These are phyloP conservation scores for Microdochium bolleyi DNA, from an alignment of 2,329 filamentous ascomycete species.

Conservation along the genomic window DNA sequence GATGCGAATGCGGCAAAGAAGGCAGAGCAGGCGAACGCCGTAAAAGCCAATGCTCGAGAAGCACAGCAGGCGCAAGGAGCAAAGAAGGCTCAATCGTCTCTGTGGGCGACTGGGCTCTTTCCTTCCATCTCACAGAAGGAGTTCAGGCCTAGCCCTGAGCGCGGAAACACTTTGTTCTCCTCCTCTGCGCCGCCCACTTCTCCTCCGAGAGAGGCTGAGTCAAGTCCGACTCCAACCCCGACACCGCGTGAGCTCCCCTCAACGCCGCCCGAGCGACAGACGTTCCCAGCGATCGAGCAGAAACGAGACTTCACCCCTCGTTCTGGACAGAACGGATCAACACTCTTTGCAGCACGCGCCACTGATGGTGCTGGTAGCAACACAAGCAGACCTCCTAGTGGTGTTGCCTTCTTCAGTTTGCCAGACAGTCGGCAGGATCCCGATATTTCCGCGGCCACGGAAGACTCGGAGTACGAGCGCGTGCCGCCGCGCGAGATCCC, in stretches of 20 bases:
- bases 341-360: conserved; percentile 27
- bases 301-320: conserved; percentile 42
- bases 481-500: conserved; percentile 32
- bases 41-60: neutral
- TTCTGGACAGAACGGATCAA: conserved; percentile 21
- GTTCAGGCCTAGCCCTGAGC: conserved; percentile 20
- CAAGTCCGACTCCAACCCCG: neutral
- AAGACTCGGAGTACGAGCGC: conserved; percentile 28
- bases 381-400: neutral
- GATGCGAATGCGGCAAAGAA: neutral
- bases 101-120: conserved; percentile 4
- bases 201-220: conserved; percentile 3
- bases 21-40: neutral
- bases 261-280: conserved; percentile 22
- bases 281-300: conserved; percentile 30
- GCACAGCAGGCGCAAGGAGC: neutral
- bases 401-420: neutral
- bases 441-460: conserved; percentile 22
- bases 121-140: conserved; percentile 24
- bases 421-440: neutral
- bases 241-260: conserved; percentile 13
- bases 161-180: conserved; percentile 26
- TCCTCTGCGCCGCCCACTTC: conserved; percentile 12
- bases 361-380: neutral
- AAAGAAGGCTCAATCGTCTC: neutral